Base-by-base conservation (phyloP, 192 early-diverging fungal species). In the Coemansia sp. region DNA sequence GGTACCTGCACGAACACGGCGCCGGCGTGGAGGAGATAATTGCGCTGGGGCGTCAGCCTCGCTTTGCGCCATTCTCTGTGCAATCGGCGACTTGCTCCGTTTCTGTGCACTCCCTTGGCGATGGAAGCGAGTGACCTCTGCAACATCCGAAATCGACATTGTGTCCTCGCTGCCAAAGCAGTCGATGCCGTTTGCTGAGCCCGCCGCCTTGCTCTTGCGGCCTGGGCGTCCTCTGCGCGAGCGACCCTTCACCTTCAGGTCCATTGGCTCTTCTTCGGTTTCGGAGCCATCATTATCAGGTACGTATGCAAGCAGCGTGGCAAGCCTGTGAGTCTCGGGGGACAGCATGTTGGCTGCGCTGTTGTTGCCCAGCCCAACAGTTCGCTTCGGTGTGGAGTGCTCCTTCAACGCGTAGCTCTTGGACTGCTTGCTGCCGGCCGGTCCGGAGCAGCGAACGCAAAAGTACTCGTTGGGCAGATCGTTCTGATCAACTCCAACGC, bases 391-490 rank as follows among this genome's bases (percentile, higher is more conserved):
- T 18, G 79, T 69, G 2, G 49, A 58, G 11, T 24, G 59, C 23
- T 38, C 45, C 23, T 38, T 38, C 33, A 36, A 6, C 12, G 35
- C 10, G n/a, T 35, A 38, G 33, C 30, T 33, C 56, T 36, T 58
- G 8, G 33, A 8, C 33, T n/a, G 56, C 18, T 58, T 58, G 35
- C n/a, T 30, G 41, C 63, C 69, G 26, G 64, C 34, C 6, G 20
- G 51, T 16, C 36, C 69, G 1, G 55, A 68, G 64, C 78, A 81
- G 41, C 83, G 69, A 9, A 89, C 89, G 64, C 91, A 92, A 57
- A 83, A 88, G 71, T 85, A 92, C 44, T 88, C 86, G 24, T 84
- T 75, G 2, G 85, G 85, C 1, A 92, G 68, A 11, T 76, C 78
- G 26, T 88, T 72, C 53, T 87, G 84, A 30, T 85, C 75, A 18